Evolutionary conservation across 257 asterid species (phyloP).

Genomic region (Schizonepeta tenuifolia): DNA sequence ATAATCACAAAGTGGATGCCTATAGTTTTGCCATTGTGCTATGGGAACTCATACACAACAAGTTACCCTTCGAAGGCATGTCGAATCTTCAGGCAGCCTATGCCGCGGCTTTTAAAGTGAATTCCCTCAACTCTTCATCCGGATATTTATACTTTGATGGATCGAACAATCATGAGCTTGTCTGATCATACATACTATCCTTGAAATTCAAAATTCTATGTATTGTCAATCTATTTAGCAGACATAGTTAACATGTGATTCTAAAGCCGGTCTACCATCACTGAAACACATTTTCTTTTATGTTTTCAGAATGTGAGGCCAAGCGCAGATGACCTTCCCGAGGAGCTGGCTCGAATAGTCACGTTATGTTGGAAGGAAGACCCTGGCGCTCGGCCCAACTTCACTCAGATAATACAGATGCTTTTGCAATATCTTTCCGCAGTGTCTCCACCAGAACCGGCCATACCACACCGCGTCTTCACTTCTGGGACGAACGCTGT

Average conservation of each 20-base stretch:
- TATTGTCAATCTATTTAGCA: too few species aligned
- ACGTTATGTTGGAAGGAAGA: slow-evolving; percentile 96
- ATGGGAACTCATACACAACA: slow-evolving; percentile 93
- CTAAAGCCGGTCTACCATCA: not conserved
- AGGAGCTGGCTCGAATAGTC: slow-evolving; percentile 73
- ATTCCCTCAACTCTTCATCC: slow-evolving; percentile 25
- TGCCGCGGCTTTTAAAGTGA: slow-evolving; percentile 96
- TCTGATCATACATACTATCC: too few species aligned
- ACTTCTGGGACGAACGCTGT: slow-evolving; percentile 57
- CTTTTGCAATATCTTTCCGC: slow-evolving; percentile 76
- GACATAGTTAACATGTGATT: not conserved
- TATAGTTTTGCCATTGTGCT: slow-evolving; percentile 95
- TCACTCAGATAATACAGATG: slow-evolving; percentile 90
- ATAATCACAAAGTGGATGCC: slow-evolving; percentile 96
- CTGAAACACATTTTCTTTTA: not conserved
- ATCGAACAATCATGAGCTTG: not conserved
- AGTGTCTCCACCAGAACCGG: slow-evolving; percentile 70
- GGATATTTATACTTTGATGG: not conserved
- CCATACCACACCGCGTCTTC: slow-evolving; percentile 58
- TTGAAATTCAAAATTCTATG: too few species aligned
- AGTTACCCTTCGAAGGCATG: slow-evolving; percentile 90
- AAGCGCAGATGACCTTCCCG: slow-evolving; percentile 77
- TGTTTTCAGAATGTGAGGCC: slow-evolving; percentile 80
- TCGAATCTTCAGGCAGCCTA: slow-evolving; percentile 98
- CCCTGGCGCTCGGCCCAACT: slow-evolving; percentile 83